Base-by-base conservation (phyloP, 148 eudicot genomes). In the Chenopodium suecicum region DNA sequence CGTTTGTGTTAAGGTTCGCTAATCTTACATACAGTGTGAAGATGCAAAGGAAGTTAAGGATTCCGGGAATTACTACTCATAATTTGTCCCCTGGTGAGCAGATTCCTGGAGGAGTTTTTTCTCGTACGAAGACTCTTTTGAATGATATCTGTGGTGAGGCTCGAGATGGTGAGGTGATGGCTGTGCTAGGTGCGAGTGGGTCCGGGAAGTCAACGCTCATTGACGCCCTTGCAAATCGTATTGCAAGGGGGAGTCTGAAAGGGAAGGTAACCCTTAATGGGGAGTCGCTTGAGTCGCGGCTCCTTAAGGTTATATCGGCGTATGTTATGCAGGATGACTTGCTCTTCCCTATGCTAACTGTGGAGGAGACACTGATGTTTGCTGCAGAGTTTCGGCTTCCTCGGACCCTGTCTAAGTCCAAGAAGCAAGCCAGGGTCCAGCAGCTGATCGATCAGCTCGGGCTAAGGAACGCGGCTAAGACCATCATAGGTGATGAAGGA, bases 261-360 rank as follows among this genome's bases (percentile, higher is more conserved):
- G 98, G 98, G 1, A 84, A 87, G 10, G 78, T 93, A 1, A 89
- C 89, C 0, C 86, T 95, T 7, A 95, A 95, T 75, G 96, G 92
- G 1, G 98, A 95, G 32, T 76, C 79, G 0, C 48, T 95, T 0
- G 94, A 91, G 20, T 93, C 98, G 0, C 76, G 97, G 17, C 46
- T 95, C 7, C 73, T 91, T 46, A 95, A 95, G 56, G 93, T 92
- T 0, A 95, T 95, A 4, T 93, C 97, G 0, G 96, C 98, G 2
- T 95, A 95, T 29, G 98, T 95, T 2, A 95, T 93, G 98, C 97
- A 95, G 77, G 98, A 95, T 70, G 98, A 95, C 76, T 78, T 93
- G 1, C 81, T 95, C 10, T 95, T 83, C 69, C 98, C 98, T 0
- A 94, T 94, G 98, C 64, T 94, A 2, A 94, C 98, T 0, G 98